Base-by-base conservation (phyloP, 192 early-diverging fungal genomes). In the Entophlyctis luteolus region DNA sequence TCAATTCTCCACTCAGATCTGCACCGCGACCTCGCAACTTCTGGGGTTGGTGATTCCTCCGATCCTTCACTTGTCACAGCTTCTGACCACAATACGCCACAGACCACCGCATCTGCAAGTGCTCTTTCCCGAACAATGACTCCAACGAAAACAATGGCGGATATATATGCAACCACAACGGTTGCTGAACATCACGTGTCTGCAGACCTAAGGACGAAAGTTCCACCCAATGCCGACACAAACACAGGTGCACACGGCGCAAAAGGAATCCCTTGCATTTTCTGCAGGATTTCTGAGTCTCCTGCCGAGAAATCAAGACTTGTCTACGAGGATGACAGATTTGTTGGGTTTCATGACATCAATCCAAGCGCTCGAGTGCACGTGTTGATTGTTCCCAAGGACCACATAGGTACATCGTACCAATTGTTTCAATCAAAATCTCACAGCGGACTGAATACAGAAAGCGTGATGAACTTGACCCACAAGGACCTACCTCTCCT, bases 301-400 rank as follows among this genome's bases (percentile, higher is more conserved):
- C 49, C 49, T 18, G 32, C 28, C 28, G 54, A 66, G 37, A 28
- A 27, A 12, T 42, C 53, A 18, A 49, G 50, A 14, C n/a, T 31
- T 27, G 62, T 63, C 18, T 63, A 63, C 33, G 62, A 74, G 54
- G 75, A 80, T 25, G 72, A 71, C 1, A 45, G 69, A 23, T 76
- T 58, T 59, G 62, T 80, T 1, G 78, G 72, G 2, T 80, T 80
- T 48, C 54, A 77, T 28, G 78, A 79, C 46, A 69, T 73, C n/a
- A 67, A 59, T 37, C 78, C 78, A 4, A 56, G 63, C 16, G 74
- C 78, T 1, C 5, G 31, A 0, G 5, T 66, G 14, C 78, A 80
- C 55, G 27, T 80, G 2, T 70, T 77, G 4, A 37, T 80, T 27
- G 74, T 80, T 47, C 78, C 78, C 0, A 55, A 63, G 22, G 29